Evolutionary conservation across 106 monocot genomes (phyloP), one percentile per base, ranked within the genome.

Genomic region (Chionographis japonica): DNA sequence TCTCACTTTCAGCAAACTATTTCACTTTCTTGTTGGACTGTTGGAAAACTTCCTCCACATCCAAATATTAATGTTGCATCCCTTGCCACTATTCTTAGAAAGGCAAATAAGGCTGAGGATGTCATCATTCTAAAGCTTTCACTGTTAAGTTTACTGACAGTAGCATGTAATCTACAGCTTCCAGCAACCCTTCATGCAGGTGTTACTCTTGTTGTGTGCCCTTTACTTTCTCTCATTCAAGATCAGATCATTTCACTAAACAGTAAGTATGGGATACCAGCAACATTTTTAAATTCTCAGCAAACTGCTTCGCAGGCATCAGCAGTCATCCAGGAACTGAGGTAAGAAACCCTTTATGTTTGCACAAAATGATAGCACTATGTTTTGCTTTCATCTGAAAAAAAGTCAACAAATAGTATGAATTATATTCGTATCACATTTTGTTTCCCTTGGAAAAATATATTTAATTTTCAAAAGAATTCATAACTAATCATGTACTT

Each of bases 111-210:
- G 42, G 18, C 9, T 40, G 6, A 7, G 12, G n/a, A 18, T 1
- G 6, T 40, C 3, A 49, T 38, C 2, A 19, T 63, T 63, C 19
- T 3, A 19, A 6, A 18, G 63, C 8, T 42, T 13, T 61, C 12
- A 19, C 52, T 54, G 4, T 12, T 38, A 40, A 67, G 2, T 42
- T 19, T 75, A 55, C 50, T 78, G 46, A 78, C 61, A 37, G 17
- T 69, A 38, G 36, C 5, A 54, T 62, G 13, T 37, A 61, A 60
- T 74, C 61, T 62, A 60, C 92, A 97, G 92, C 92, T 97, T 12
- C 92, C 97, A 76, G 86, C 97, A 69, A 89, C 72, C 69, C 80
- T 97, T 35, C 86, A 97, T 78, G 86, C 92, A 54, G 97, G 97
- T 52, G 80, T 92, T 54, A 89, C 92, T 18, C 54, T 97, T 74